Base-by-base conservation (phyloP, 2,329 filamentous ascomycete genomes). In the Corynespora cassiicola region DNA sequence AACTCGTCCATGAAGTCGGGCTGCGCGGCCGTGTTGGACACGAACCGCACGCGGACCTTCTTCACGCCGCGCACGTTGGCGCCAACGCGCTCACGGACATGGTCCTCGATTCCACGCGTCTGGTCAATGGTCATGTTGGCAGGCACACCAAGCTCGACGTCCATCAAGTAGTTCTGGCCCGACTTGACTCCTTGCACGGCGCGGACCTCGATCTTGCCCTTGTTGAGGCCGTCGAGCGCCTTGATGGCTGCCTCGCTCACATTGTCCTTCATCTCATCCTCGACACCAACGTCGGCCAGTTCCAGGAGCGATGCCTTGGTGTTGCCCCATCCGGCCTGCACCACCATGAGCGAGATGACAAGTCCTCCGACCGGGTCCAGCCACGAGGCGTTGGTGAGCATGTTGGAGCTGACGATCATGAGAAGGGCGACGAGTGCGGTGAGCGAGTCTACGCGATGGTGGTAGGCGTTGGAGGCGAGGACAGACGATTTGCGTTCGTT, bases 391-490 rank as follows among this genome's bases (percentile, higher is more conserved):
- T 91, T 86, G 39, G 85, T 79, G 50, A 96, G 78, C 35, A 95
- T 77, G 68, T 97, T 95, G 31, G 91, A 90, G 28, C 90, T 91
- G 12, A 90, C 82, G 58, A 99, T 96, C 16, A 89, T 92, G 40
- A 87, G 78, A 19, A 97, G 79, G 2, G 94, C 95, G 39, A 97
- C 94, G 56, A 97, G 88, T 51, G 92, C 92, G 2, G 94, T 99
- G 39, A 96, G 79, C 42, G 90, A 96, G 71, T 99, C 94, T 64
- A 99, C 86, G 45, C 94, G 89, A 75, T 97, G 94, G 72, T 99
- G 94, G 52, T 97, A 80, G 42, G 94, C 92, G 64, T 99, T 99
- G 42, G 91, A 96, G 24, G 92, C 91, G 16, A 99, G 82, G 43
- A 99, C 90, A 6, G 91, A 95, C 9, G 92, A 97, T 65, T 96